Percentiles rank a stretch among this genome's conserved stretches.
These are phyloP conservation scores for Eucalyptus leucophloia DNA, from an alignment of 345 rosid genomes.

Conservation along the genomic window DNA sequence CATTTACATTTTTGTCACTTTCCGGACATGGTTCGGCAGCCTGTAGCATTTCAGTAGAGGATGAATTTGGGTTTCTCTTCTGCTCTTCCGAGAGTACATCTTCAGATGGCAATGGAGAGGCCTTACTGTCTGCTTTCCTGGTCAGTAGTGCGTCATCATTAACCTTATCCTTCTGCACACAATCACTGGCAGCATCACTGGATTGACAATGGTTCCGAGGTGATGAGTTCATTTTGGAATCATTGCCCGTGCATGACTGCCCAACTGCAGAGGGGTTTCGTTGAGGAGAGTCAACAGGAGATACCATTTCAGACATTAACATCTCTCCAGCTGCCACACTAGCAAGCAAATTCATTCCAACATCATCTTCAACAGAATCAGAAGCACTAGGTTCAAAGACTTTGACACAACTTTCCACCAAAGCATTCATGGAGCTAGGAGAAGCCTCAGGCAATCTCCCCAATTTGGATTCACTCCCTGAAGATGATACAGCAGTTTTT, in stretches of 20 bases:
- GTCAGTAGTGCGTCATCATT: constrained; percentile 1
- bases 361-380: constrained; percentile 56
- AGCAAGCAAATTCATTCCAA: constrained; percentile 94
- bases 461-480: constrained; percentile 31
- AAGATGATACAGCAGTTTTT: constrained; percentile 22
- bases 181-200: constrained; percentile 8
- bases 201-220: constrained; percentile 7
- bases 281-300: constrained; percentile 40
- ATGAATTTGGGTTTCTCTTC: constrained; percentile 9
- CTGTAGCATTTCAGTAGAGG: constrained; percentile 16
- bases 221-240: constrained; percentile 11
- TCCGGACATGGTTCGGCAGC: constrained; percentile 22
- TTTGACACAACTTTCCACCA: constrained; percentile 84
- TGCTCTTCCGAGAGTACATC: constrained; percentile 11
- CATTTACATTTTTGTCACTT: constrained; percentile 24
- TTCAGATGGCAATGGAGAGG: background rate
- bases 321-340: constrained; percentile 92
- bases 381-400: constrained; percentile 43
- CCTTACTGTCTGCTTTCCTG: constrained; percentile 9
- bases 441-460: constrained; percentile 48
- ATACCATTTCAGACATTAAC: constrained; percentile 39
- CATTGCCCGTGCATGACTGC: constrained; percentile 16
- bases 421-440: constrained; percentile 65
- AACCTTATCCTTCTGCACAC: constrained; percentile 14
- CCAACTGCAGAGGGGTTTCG: constrained; percentile 17